Base-by-base conservation (phyloP, 2,329 filamentous ascomycete genomes). In the Pseudopithomyces chartarum region DNA sequence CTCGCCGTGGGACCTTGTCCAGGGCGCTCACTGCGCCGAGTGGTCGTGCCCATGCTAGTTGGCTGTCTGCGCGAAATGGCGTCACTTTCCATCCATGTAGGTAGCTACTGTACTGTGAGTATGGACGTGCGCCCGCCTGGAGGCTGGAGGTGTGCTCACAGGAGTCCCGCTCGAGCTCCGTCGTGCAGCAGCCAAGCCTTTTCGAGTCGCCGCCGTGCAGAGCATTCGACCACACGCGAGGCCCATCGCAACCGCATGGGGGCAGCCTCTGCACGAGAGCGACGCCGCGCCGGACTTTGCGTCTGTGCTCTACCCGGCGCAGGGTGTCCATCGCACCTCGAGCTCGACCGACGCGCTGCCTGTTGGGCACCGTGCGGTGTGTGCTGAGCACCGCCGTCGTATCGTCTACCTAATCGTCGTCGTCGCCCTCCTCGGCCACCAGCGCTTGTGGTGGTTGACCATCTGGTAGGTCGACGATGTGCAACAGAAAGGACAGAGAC, bases 111-210 rank as follows among this genome's bases (percentile, higher is more conserved):
- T n/a, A n/a, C n/a, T n/a, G n/a, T n/a, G 62, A 61, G 63, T 57
- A 63, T 63, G 61, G 62, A 65, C 62, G 64, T 59, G 62, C 63
- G 60, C 51, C 44, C 45, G 51, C 34, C 29, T n/a, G n/a, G n/a
- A n/a, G 32, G 6, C 17, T 33, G 38, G 22, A 46, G 40, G 49
- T 54, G 15, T 61, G 61, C 49, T 55, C 55, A 61, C 62, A 29
- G 8, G 26, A 29, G 68, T 67, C 63, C 58, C 60, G 64, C 62
- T 62, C 58, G 61, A 63, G 62, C 64, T 64, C 55, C 56, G 58
- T 64, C 61, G 62, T 52, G 48, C 20, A 20, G 12, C 11, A n/a
- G 34, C 43, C 51, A 52, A 47, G 39, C 20, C 19, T 23, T 39
- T n/a, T n/a, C 39, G 47, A 38, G 34, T 45, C 44, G 29, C n/a